Percentiles rank a stretch among this genome's conserved stretches.
These are phyloP conservation scores for Calonectria hongkongensis DNA, from an alignment of 2,329 filamentous ascomycete genomes.

Conservation along the genomic window DNA sequence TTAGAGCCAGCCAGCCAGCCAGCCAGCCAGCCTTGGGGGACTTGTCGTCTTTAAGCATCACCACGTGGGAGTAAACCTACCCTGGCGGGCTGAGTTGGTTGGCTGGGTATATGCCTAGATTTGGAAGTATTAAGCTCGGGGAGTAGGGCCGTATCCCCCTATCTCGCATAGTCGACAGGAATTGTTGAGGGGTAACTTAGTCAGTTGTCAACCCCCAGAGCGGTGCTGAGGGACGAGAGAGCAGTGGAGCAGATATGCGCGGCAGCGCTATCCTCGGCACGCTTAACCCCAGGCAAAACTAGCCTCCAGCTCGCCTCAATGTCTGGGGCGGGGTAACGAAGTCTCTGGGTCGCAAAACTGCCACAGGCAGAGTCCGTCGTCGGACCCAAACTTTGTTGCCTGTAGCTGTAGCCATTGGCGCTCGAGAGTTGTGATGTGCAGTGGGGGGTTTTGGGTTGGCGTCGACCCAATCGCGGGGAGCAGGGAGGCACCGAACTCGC, in stretches of 20 bases:
- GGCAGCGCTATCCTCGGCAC: slow-evolving; percentile 38
- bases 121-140: slow-evolving; percentile 29
- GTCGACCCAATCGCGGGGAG: slow-evolving; percentile 30
- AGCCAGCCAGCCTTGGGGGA: slow-evolving; percentile 16
- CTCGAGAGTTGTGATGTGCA: slow-evolving; percentile 35
- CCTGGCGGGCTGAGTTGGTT: neutral
- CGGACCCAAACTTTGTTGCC: slow-evolving; percentile 24
- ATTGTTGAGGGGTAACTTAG: slow-evolving; percentile 31
- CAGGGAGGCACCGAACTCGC: slow-evolving; percentile 32
- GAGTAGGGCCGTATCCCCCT: slow-evolving; percentile 17
- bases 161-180: slow-evolving; percentile 28
- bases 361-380: slow-evolving; percentile 7
- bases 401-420: slow-evolving; percentile 33
- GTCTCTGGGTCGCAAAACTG: slow-evolving; percentile 18
- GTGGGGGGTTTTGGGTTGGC: slow-evolving; percentile 33
- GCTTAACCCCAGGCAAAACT: slow-evolving; percentile 27
- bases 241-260: slow-evolving; percentile 29
- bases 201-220: slow-evolving; percentile 13
- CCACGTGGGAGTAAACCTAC: slow-evolving; percentile 19
- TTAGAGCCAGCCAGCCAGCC: slow-evolving; percentile 8
- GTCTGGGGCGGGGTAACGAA: slow-evolving; percentile 36
- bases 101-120: slow-evolving; percentile 26
- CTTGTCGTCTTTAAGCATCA: slow-evolving; percentile 10
- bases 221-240: slow-evolving; percentile 4
- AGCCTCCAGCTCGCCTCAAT: slow-evolving; percentile 25